These are phyloP conservation scores for Phytophthora macrochlamydospora DNA, from an alignment of 352 stramenopile species.

Conservation along the genomic window DNA sequence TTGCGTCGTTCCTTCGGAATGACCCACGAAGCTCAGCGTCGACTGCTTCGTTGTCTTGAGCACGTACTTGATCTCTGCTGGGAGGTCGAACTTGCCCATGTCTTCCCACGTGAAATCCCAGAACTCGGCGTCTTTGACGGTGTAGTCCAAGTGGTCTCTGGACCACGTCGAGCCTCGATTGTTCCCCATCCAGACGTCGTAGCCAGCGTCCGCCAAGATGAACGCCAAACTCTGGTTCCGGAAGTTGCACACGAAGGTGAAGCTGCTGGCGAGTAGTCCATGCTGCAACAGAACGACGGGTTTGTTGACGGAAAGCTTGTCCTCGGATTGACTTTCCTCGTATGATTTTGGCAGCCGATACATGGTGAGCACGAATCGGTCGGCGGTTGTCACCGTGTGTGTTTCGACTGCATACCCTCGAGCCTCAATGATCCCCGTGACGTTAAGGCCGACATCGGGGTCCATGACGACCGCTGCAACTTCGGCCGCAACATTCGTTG, in stretches of 20 bases:
- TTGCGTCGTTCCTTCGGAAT: slow-evolving; percentile 57
- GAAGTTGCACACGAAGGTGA: slow-evolving; percentile 55
- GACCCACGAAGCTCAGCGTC: slow-evolving; percentile 50
- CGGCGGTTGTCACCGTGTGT: slow-evolving; percentile 50
- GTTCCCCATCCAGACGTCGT: slow-evolving; percentile 63
- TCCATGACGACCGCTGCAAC: slow-evolving; percentile 21
- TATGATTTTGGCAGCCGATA: slow-evolving; percentile 54
- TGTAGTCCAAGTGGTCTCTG: slow-evolving; percentile 47
- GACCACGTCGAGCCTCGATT: slow-evolving; percentile 69
- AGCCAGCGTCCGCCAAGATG: slow-evolving; percentile 52
- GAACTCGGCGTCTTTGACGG: slow-evolving; percentile 35
- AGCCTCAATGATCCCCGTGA: slow-evolving; percentile 34
- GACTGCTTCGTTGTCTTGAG: slow-evolving; percentile 29
- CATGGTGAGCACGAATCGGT: slow-evolving; percentile 64
- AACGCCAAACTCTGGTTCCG: slow-evolving; percentile 58
- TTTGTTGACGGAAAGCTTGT: slow-evolving; percentile 41
- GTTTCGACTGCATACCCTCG: slow-evolving; percentile 52
- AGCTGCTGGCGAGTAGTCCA: slow-evolving; percentile 56
- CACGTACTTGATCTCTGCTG: slow-evolving; percentile 52
- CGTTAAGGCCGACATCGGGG: slow-evolving; percentile 25
- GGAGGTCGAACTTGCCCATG: slow-evolving; percentile 57
- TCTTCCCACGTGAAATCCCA: slow-evolving; percentile 64
- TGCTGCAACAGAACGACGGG: slow-evolving; percentile 54
- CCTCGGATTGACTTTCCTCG: slow-evolving; percentile 33
- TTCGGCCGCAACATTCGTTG: too few species aligned